Conservation (phyloP, 2,329 filamentous ascomycete genomes). For the Simplicillium aogashimaense region DNA sequence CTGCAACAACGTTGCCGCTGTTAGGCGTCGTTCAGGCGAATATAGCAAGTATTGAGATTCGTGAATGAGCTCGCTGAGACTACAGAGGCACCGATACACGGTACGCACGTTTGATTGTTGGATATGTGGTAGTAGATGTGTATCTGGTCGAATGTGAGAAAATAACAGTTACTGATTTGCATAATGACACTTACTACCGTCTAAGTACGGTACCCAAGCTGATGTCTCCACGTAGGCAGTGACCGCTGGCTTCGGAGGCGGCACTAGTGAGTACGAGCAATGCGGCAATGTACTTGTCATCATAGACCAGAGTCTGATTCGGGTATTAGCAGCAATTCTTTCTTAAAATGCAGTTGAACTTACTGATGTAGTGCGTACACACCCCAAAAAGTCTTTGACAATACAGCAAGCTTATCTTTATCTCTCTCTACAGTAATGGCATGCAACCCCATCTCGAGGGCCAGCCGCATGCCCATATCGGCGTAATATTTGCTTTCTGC, state of each 20-base stretch:
- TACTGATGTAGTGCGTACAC: constrained; percentile 54
- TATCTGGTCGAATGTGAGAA: constrained; percentile 22
- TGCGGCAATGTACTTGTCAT: constrained; percentile 51
- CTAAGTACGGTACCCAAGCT: constrained; percentile 48
- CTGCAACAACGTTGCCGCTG: constrained; percentile 49
- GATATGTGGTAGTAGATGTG: constrained; percentile 39
- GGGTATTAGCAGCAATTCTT: constrained; percentile 11
- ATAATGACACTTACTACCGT: constrained; percentile 34
- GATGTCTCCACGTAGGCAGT: constrained; percentile 50
- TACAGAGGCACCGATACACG: constrained; percentile 58
- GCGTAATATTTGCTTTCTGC: constrained; percentile 64
- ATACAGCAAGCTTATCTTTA: constrained; percentile 45
- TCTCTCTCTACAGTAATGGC: constrained; percentile 36
- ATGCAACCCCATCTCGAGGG: constrained; percentile 62
- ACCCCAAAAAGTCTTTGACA: constrained; percentile 51
- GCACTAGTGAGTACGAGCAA: constrained; percentile 42
- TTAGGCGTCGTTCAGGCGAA: constrained; percentile 56
- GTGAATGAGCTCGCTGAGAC: constrained; percentile 64
- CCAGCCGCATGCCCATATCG: constrained; percentile 61
- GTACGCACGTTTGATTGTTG: constrained; percentile 59
- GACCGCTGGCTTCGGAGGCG: constrained; percentile 49
- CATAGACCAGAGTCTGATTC: constrained; percentile 48
- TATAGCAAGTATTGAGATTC: constrained; percentile 61
- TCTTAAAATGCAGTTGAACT: constrained; percentile 18
- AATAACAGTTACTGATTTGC: background rate